Evolutionary conservation across 2,329 filamentous ascomycete genomes (phyloP), one percentile per base, ranked within the genome.

Genomic region (Eurotiales sp.): DNA sequence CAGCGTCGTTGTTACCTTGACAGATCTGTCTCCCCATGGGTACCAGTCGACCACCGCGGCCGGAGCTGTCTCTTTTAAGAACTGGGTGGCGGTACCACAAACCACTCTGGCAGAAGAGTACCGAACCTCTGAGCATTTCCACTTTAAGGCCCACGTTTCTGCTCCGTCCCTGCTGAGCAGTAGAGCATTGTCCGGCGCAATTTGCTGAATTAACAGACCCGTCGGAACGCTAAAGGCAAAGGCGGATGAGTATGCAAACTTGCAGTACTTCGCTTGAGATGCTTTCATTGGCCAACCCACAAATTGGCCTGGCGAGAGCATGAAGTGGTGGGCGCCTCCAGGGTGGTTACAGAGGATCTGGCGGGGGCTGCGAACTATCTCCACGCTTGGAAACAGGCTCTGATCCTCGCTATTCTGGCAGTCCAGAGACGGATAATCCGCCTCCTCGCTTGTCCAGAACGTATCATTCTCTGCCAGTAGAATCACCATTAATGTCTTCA

Each of bases 201-300:
- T 88, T 61, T 90, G 87, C 65, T 90, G 86, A 1, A 91, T 78
- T 1, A 89, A 88, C 15, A 83, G 78, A 0, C 88, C 87, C 0
- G 87, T 87, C 0, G 87, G 86, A 0, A 90, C 87, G 0, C 84
- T 88, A 70, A 90, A 91, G 17, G 78, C 86, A 65, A 88, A 91
- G 0, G 85, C 81, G 47, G 85, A 84, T 61, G 83, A 87, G 41
- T 91, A 91, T 5, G 86, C 86, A 63, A 91, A 90, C 54, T 82
- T 80, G 42, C 87, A 87, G 66, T 91, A 91, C 63, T 91, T 91
- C 55, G 87, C 86, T 65, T 91, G 87, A 0, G 87, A 88, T 49
- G 85, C 87, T 68, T 88, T 88, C 75, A 91, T 85, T 0, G 87
- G 85, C 64, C 91, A 91, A 66, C 87, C 85, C 68, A 87, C 91